Base-by-base conservation (phyloP, 2,329 filamentous ascomycete species). In the Scytalidium sp. region DNA sequence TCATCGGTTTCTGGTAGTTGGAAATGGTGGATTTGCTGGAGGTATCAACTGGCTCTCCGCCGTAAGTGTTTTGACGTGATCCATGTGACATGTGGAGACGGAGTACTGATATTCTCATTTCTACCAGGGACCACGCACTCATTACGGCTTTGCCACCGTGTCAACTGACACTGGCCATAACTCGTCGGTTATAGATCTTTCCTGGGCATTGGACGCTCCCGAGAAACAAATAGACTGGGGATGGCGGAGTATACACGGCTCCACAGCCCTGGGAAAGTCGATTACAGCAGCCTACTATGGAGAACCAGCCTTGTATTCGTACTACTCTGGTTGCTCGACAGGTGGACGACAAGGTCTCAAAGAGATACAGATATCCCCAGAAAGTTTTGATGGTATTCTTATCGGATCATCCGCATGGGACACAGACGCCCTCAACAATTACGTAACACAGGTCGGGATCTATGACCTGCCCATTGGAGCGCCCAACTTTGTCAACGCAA, bases 381-480 rank as follows among this genome's bases (percentile, higher is more conserved):
- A 69, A 15, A 73, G 75, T 56, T 75, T 75, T 45, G 73, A 75
- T 49, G 73, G 73, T 27, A 70, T 75, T 43, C 67, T 75, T 21
- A 67, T 70, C 9, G 72, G 70, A 17, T 65, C 72, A 40, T 71
- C 64, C 19, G 40, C 19, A 5, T 48, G 43, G 39, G 50, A 50
- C 50, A 48, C 43, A 5, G 43, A 41, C n/a, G 50, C 54, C 32
- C 36, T 57, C 47, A 50, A 32, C 5, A 49, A 45, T 3, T 51
- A 47, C 43, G n/a, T 47, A 21, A 49, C 50, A n/a, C 43, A 71
- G 56, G 61, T 75, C 3, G 75, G 70, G 13, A 66, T 67, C 7
- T 75, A 70, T 59, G 80, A 80, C 57, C 67, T 76, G 44, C 75
- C 74, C 0, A 65, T 64, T 11, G 69, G 69, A 3, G 66, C 70